Percentiles rank a stretch among this genome's conserved stretches.
Conservation (phyloP, 73 alveolate species). For the Paramecium caudatum region DNA sequence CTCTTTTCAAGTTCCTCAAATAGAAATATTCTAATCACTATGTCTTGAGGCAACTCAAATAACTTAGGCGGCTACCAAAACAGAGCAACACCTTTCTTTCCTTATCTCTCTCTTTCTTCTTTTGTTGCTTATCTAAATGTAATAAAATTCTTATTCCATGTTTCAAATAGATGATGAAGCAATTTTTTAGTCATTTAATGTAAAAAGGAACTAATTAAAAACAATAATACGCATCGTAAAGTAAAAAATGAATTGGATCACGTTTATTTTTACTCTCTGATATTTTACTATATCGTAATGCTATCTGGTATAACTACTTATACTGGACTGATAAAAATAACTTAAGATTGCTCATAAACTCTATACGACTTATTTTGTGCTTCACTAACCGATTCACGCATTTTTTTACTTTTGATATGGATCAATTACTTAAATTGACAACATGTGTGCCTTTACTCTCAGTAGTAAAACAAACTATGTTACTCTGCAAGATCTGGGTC, state of each 20-base stretch:
- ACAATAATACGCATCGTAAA: slow-evolving; percentile 50
- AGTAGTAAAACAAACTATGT: slow-evolving; percentile 26
- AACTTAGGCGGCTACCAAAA: slow-evolving; percentile 63
- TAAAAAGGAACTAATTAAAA: slow-evolving; percentile 22
- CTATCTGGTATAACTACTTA: background rate
- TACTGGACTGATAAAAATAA: background rate
- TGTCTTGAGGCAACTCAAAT: slow-evolving; percentile 47
- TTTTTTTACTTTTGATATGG: slow-evolving; percentile 37
- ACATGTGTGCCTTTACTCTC: slow-evolving; percentile 65
- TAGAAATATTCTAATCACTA: slow-evolving; percentile 18
- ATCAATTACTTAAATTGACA: slow-evolving; percentile 62
- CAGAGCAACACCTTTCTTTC: slow-evolving; percentile 23
- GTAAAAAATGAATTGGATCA: slow-evolving; percentile 58
- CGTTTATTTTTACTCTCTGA: slow-evolving; percentile 35
- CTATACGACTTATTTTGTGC: slow-evolving; percentile 52
- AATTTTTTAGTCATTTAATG: slow-evolving; percentile 62
- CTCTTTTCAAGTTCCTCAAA: slow-evolving; percentile 58
- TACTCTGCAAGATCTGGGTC: slow-evolving; percentile 19
- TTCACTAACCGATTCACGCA: slow-evolving; percentile 64
- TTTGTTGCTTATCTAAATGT: slow-evolving; percentile 14
- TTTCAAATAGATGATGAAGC: slow-evolving; percentile 6
- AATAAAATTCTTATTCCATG: slow-evolving; percentile 40
- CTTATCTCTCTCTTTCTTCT: slow-evolving; percentile 32
- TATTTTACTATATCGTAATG: slow-evolving; percentile 6
- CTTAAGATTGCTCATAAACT: slow-evolving; percentile 55